Evolutionary conservation across 805 yeast species (phyloP), one percentile per base, ranked within the genome.

Genomic region (Candida verbasci): DNA sequence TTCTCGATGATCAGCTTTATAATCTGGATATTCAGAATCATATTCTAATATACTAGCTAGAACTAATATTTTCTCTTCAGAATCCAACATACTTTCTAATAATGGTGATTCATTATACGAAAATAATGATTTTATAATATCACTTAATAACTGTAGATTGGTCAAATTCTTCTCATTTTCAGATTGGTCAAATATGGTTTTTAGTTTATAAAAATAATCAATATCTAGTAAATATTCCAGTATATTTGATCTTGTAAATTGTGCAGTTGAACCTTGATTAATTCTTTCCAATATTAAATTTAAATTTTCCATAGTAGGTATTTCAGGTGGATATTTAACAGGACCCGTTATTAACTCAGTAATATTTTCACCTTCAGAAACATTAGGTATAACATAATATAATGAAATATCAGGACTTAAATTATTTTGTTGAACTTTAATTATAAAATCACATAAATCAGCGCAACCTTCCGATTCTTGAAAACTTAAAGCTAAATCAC

Each of bases 391-490:
- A 15, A 84, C 82, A 42, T 63, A 65, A 45, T 67, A 65, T 11
- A 87, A 60, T 8, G 91, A 78, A 9, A 88, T 85, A 31, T 72
- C 72, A 5, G 74, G 83, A 55, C 76, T 85, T 36, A 69, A 49
- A 35, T 48, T 53, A 29, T 65, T 71, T 46, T 74, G 77, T 51
- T 84, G 91, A 2, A 79, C 80, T 37, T 71, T 71, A 14, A 85
- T 74, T 17, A 89, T 70, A 52, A 87, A 89, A 34, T 86, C 91
- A 55, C 96, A 87, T 29, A 89, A 52, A 6, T 79, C 75, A 9
- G 85, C 75, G 58, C 98, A 91, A 0, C 97, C 97, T 31, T 82
- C 83, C 24, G 86, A 79, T 50, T 88, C 97, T 57, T 91, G 96
- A 57, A 91, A 91, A 31, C 94, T 83, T 17, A 91, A 67, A 1